Evolutionary conservation across 2,329 filamentous ascomycete species (phyloP), one percentile per base, ranked within the genome.

Genomic region (Fusarium luffae): DNA sequence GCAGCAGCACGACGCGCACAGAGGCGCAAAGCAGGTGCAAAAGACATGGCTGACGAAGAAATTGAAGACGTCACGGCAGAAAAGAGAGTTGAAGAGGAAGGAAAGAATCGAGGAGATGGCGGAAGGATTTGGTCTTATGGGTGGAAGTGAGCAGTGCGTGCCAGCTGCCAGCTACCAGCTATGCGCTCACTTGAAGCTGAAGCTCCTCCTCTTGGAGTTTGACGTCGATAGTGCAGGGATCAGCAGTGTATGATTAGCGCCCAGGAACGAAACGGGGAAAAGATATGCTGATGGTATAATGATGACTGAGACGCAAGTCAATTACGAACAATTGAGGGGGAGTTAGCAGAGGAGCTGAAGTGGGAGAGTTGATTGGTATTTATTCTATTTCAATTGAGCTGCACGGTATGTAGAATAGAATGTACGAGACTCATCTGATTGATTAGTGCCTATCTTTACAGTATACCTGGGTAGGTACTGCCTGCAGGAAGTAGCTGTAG

Each of bases 11-110:
- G 75, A 54, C 77, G 72, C 47, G 73, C 69, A 54, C 71, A 75
- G 19, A 74, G 74, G 42, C 78, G 77, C 41, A 80, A 56, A 49
- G 75, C 46, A 54, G 76, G 73, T 40, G 73, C 65, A 60, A 78
- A 60, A 30, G 74, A 63, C 61, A 71, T 71, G 27, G 28, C 52
- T 46, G 19, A 55, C 9, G 52, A 46, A 34, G 47, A 32, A 61
- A 63, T 32, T 41, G 46, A 43, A 56, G 44, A 46, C 19, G 42
- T 27, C 37, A 46, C 13, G 18, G 23, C 41, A 21, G 34, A n/a
- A 43, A 40, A 7, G 32, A 42, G 55, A n/a, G 11, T 37, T 32
- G 28, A 43, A 51, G 32, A 32, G 8, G 21, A 49, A 41, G 21
- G 23, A 19, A 27, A 34, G 25, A 21, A 23, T 21, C 13, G n/a